Evolutionary conservation across 2,329 filamentous ascomycete species (phyloP).

Genomic region (Exophiala sp.): DNA sequence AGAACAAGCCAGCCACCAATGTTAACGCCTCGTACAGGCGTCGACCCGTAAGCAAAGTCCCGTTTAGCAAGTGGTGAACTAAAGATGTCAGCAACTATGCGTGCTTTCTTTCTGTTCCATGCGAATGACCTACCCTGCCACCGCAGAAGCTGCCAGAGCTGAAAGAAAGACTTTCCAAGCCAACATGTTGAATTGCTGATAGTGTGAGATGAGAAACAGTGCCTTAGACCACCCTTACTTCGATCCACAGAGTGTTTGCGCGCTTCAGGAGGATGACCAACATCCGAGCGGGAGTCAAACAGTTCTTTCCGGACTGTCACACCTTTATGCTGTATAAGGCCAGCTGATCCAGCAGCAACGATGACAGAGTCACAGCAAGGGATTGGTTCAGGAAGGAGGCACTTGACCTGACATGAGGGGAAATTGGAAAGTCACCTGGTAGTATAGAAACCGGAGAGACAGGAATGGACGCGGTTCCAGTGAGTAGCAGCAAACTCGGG

Average conservation of each 20-base stretch:
- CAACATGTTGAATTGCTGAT: conserved; percentile 5
- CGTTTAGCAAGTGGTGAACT: conserved; percentile 22
- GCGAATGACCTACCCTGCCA: conserved; percentile 18
- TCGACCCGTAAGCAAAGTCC: conserved; percentile 23
- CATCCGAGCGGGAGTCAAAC: not conserved
- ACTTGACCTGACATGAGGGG: conserved; percentile 1
- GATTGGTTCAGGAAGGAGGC: not conserved
- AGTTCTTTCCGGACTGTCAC: not conserved
- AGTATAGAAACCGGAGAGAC: not conserved
- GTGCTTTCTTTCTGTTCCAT: not conserved
- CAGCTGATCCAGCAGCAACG: not conserved
- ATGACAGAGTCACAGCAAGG: not conserved
- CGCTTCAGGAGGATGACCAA: not conserved
- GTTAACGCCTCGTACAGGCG: conserved; percentile 51
- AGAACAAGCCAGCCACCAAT: conserved; percentile 60
- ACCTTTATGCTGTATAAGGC: conserved; percentile 3
- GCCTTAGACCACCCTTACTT: not conserved
- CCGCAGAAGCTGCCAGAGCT: conserved; percentile 16
- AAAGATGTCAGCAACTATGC: not conserved
- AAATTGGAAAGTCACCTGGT: not conserved
- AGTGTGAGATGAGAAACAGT: not conserved
- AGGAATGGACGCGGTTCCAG: not conserved
- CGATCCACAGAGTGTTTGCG: not conserved
- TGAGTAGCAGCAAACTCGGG: not conserved
- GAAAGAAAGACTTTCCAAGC: conserved; percentile 15